Conservation (phyloP, 208 protist genomes). For the Leishmania guyanensis region DNA sequence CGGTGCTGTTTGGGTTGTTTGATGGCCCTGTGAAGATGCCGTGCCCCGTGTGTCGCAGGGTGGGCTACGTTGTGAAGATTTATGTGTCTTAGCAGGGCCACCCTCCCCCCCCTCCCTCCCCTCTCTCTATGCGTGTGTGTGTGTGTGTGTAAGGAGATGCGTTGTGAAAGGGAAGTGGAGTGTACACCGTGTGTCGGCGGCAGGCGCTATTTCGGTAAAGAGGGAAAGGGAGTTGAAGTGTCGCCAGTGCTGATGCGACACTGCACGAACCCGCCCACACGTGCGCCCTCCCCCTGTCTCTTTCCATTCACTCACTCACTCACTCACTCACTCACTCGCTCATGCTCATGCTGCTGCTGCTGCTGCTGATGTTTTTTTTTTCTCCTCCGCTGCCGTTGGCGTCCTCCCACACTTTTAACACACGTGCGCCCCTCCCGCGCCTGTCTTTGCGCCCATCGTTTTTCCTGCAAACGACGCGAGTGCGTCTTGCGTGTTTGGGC, state of each 20-base stretch:
- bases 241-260: background rate
- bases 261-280: background rate
- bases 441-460: too few relatives aligned
- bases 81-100: slow-evolving; percentile 13
- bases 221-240: background rate
- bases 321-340: too few relatives aligned
- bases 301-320: background rate
- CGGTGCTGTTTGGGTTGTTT: background rate
- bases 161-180: background rate
- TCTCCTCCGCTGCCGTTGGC: too few relatives aligned
- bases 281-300: background rate
- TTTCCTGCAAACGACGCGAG: too few relatives aligned
- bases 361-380: background rate
- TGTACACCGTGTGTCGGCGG: background rate
- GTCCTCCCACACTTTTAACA: too few relatives aligned
- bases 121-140: background rate
- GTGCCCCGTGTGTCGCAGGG: slow-evolving; percentile 29
- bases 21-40: slow-evolving; percentile 17
- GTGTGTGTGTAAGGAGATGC: background rate
- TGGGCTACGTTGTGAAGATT: slow-evolving; percentile 20
- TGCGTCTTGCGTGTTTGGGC: background rate
- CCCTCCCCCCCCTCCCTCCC: background rate
- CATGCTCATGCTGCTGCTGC: background rate
- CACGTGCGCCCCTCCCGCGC: too few relatives aligned
- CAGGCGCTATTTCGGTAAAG: background rate